Base-by-base conservation (phyloP, 2,329 filamentous ascomycete genomes). In the Fusarium mexicanum region DNA sequence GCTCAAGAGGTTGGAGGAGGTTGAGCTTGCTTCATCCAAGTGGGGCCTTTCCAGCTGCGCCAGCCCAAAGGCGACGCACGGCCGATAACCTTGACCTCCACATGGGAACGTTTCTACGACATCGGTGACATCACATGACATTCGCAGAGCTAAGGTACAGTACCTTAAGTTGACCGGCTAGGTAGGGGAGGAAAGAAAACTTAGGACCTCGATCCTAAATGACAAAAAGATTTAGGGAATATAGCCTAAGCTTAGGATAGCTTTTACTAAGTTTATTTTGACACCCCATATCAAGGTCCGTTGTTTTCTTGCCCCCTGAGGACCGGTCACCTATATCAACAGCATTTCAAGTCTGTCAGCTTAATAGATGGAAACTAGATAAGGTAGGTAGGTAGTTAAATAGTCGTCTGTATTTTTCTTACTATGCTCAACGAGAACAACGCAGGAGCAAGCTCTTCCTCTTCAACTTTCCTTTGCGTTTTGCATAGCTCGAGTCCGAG, bases 121-220 rank as follows among this genome's bases (percentile, higher is more conserved):
- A 64, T 48, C 51, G 69, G 80, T 81, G 80, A 83, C 81, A 81
- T 83, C 82, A 83, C 82, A 83, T 84, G 82, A 84, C 81, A 82
- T 74, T 62, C 48, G 20, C 38, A 26, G 46, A 53, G 51, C n/a
- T 53, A 22, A 53, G 18, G 18, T 65, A 14, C 31, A 13, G 18
- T 65, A 14, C 31, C 31, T 14, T 29, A 40, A 37, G 40, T 51
- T 46, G 24, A 43, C 43, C 38, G 3, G 29, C 69, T 29, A 18
- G 11, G 12, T 29, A 18, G 11, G 12, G 4, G 31, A 31, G 31
- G 31, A 31, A 31, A 31, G 31, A 31, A 31, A 31, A 31, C 31
- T 31, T 35, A 35, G 33, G 33, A 35, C 33, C 33, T 35, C 33
- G 33, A 35, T 35, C 33, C 14, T 35, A 35, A 35, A 16, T 35